Evolutionary conservation across 805 yeast species (phyloP), one percentile per base, ranked within the genome.

Genomic region (Tetrapisispora taiwanensis): DNA sequence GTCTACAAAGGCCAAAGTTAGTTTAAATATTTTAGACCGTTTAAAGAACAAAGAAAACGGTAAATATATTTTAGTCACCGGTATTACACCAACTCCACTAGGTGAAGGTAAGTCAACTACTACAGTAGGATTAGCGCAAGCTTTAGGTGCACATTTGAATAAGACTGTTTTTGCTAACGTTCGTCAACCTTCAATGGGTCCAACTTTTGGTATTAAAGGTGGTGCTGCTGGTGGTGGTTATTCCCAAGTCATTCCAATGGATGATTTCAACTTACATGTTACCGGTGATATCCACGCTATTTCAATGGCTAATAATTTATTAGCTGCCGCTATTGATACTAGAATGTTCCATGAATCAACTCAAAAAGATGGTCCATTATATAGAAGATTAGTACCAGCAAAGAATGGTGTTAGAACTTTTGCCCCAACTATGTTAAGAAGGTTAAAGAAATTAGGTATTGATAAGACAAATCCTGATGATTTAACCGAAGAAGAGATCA

Each of bases 151-250:
- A 32, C 88, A 81, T 57, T 68, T 83, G 62, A 71, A 76, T 42
- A 71, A 75, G 52, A 77, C 81, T 47, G 81, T 81, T 13, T 74
- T 83, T 58, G 92, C 90, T 51, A 83, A 82, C 59, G 92, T 83
- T 42, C 76, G 92, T 71, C 92, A 83, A 62, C 92, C 92, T 22
- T 80, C 88, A 8, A 81, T 83, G 89, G 92, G 92, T 45, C 92
- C 92, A 51, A 83, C 92, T 17, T 83, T 83, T 57, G 92, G 92
- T 68, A 81, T 83, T 53, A 83, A 83, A 63, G 92, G 92, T 66
- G 92, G 92, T 67, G 92, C 92, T 53, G 92, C 92, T 7, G 92
- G 92, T 62, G 90, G 92, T 63, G 92, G 92, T 48, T 83, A 82
- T 60, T 80, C 92, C 26, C 90, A 83, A 65, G 92, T 83, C 28